Base-by-base conservation (phyloP, 768 basidiomycete genomes). In the Russula foetens region DNA sequence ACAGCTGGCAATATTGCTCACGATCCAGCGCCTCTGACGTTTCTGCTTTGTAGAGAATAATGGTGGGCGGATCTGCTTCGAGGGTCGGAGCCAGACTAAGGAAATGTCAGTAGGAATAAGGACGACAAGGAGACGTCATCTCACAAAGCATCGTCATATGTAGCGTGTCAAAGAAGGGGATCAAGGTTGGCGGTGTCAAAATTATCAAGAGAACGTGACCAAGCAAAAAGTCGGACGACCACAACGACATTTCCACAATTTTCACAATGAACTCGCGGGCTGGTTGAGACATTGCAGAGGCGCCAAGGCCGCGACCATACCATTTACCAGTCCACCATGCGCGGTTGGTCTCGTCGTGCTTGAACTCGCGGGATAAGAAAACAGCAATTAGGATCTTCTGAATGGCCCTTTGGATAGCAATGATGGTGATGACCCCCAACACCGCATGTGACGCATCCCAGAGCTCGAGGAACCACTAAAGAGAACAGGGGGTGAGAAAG, bases 311-410 rank as follows among this genome's bases (percentile, higher is more conserved):
- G 53, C 94, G 86, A 45, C 95, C 95, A 72, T 94, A 96, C 97
- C 97, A 98, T 70, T 86, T 80, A 49, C 94, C 95, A 33, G 95
- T 96, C 97, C 97, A 99, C 96, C 96, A 99, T 7, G 95, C 95
- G 28, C 92, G 81, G 75, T 98, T 98, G 38, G 92, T 95, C 75
- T 98, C 95, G 71, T 99, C 97, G 71, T 98, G 94, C 77, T 99
- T 99, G 82, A 97, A 97, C 74, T 99, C 97, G 64, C 97, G 88
- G 43, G 94, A 89, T 39, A 98, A 77, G 83, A 95, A 93, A 62
- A 96, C 88, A 0, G 95, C 79, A 69, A 99, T 98, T 58, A 97
- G 77, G 60, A 93, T 79, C 79, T 98, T 98, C 82, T 95, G 87
- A 62, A 98, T 75, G 19, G 90, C 90, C 53, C 97, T 85, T 71